Evolutionary conservation across 2,329 filamentous ascomycete species (phyloP).

Genomic region (Diaporthe citriasiana): DNA sequence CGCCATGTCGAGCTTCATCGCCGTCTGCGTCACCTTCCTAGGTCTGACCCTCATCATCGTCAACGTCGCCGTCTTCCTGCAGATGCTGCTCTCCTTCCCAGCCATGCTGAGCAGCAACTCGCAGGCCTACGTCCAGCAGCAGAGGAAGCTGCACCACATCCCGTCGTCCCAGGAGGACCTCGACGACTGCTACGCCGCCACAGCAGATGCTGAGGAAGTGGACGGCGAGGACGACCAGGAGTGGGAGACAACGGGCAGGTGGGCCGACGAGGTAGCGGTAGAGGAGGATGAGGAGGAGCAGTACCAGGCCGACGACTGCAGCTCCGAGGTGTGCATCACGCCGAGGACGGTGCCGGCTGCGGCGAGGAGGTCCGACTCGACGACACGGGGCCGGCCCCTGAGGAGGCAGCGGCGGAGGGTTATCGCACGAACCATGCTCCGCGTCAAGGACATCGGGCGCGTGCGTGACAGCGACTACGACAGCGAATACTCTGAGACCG

Average conservation of each 20-base stretch:
- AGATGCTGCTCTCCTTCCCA: conserved; percentile 42
- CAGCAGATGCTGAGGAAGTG: background rate
- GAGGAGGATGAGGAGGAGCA: conserved; percentile 17
- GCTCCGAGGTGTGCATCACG: background rate
- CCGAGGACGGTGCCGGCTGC: background rate
- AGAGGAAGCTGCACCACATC: conserved; percentile 40
- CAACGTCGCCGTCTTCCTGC: conserved; percentile 40
- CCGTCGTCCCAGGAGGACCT: conserved; percentile 17
- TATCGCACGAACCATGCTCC: conserved; percentile 27
- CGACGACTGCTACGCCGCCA: background rate
- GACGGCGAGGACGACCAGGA: conserved; percentile 34
- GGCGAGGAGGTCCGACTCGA: conserved; percentile 25
- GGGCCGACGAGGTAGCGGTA: conserved; percentile 36
- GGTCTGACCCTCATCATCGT: conserved; percentile 36
- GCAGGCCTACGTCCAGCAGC: conserved; percentile 41
- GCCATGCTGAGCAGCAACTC: conserved; percentile 43
- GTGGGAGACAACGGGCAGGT: conserved; percentile 32
- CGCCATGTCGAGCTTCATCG: conserved; percentile 42
- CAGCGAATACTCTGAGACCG: conserved; percentile 20
- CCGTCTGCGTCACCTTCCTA: conserved; percentile 41
- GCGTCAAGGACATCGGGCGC: conserved; percentile 16
- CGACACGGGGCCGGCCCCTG: conserved; percentile 39
- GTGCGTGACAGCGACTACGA: conserved; percentile 15
- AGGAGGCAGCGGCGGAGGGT: conserved; percentile 37
- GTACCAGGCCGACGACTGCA: conserved; percentile 16